phyloP scores from a whole-genome alignment of 164 flowering plant genomes.

The Nymphaea colorata region DNA sequence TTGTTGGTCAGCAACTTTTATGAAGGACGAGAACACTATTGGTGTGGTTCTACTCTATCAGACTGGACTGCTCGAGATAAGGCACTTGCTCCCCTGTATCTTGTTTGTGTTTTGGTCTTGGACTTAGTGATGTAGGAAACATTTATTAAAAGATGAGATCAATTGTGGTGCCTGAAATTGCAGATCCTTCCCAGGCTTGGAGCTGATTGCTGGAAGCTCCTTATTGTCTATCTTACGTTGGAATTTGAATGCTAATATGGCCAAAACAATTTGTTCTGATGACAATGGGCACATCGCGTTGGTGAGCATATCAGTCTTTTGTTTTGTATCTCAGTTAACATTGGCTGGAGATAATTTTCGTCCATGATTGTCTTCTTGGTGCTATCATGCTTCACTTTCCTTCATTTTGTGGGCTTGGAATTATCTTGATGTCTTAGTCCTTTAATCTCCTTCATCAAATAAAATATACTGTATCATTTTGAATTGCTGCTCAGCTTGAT shows the following conservation, averaged over 20 bases:
- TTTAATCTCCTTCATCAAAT: too few relatives aligned
- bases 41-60: constrained; percentile 55
- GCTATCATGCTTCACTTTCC: too few relatives aligned
- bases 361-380: too few relatives aligned
- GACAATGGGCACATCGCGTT: constrained; percentile 42
- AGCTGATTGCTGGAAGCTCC: constrained; percentile 44
- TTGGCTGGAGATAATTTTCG: too few relatives aligned
- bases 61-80: constrained; percentile 58
- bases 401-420: too few relatives aligned
- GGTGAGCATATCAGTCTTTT: constrained; percentile 25
- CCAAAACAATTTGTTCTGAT: constrained; percentile 40
- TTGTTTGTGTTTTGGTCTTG: too few relatives aligned
- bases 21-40: constrained; percentile 26
- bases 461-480: too few relatives aligned
- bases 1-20: constrained; percentile 64
- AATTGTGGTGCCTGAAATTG: background rate
- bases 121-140: too few relatives aligned
- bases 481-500: too few relatives aligned
- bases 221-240: constrained; percentile 62
- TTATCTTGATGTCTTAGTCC: too few relatives aligned
- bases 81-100: constrained; percentile 18
- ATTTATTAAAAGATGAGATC: too few relatives aligned
- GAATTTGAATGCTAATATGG: constrained; percentile 69
- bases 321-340: background rate
- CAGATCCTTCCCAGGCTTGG: constrained; percentile 74